These are phyloP conservation scores for Theileria parva DNA, from an alignment of 169 alveolate species.

Conservation along the genomic window DNA sequence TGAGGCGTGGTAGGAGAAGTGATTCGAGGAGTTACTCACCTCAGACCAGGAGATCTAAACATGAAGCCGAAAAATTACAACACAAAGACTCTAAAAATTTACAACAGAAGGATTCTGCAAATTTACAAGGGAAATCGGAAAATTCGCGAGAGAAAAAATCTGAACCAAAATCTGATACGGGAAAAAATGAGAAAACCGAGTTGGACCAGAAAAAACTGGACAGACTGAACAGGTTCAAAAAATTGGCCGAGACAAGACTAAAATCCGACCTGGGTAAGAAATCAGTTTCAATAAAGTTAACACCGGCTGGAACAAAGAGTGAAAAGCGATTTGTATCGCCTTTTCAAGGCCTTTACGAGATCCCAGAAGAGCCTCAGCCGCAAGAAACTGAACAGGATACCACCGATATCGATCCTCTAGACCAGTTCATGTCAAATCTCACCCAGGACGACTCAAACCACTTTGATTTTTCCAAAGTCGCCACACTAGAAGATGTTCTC, in stretches of 20 bases:
- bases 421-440: slow-evolving; percentile 38
- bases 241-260: slow-evolving; percentile 54
- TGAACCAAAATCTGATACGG: not conserved
- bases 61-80: not conserved
- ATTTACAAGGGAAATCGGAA: no score
- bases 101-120: not conserved
- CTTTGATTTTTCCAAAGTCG: slow-evolving; percentile 33
- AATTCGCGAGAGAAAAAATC: no score
- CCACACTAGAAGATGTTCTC: slow-evolving; percentile 53
- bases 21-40: slow-evolving; percentile 8
- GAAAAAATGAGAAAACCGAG: slow-evolving; percentile 1
- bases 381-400: not conserved
- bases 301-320: not conserved
- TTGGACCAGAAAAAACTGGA: slow-evolving; percentile 48
- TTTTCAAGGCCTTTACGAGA: slow-evolving; percentile 36
- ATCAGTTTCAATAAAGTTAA: slow-evolving; percentile 33
- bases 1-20: slow-evolving; percentile 11
- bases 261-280: slow-evolving; percentile 15
- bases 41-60: not conserved
- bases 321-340: slow-evolving; percentile 28
- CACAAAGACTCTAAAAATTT: no score
- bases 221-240: slow-evolving; percentile 60
- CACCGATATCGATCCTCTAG: slow-evolving; percentile 47
- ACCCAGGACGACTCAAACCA: no score
- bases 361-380: slow-evolving; percentile 12